Evolutionary conservation across 192 early-diverging fungal genomes (phyloP), one percentile per base, ranked within the genome.

Genomic region (Backusella tuberculispora): DNA sequence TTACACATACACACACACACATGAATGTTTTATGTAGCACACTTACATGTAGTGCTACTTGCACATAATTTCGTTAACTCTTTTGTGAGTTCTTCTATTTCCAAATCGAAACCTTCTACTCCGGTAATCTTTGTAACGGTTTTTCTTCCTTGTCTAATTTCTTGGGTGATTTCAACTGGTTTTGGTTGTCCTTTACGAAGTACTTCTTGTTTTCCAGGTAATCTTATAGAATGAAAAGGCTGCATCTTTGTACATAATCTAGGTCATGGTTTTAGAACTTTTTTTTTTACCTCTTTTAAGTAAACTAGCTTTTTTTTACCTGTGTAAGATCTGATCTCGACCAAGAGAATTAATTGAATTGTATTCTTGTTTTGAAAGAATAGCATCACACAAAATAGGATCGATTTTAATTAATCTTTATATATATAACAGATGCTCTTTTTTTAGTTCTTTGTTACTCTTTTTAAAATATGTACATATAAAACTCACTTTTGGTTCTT

Each of bases 301-400:
- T n/a, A n/a, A n/a, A n/a, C n/a, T n/a, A n/a, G n/a, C n/a, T n/a
- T n/a, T n/a, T 69, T 43, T n/a, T 38, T 70, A 81, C 79, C 79
- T 76, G 50, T 76, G 75, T 17, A 74, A 72, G 26, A 93, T 83
- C 66, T 88, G 85, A 72, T 94, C 91, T 37, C 91, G 84, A 15
- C 78, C 77, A 34, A 91, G 77, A 17, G 74, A 53, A 24, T 85
- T 79, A 44, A 91, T 73, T 48, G 85, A 84, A 12, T 83, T 78
- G 45, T 89, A 88, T 76, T 95, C 94, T 63, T 85, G 85, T 75
- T 92, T 93, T n/a, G 76, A 77, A 40, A 94, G 69, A 13, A 94
- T 73, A 15, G 90, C 86, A 70, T 93, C 91, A 71, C 87, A 88
- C 45, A 95, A 66, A 14, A 83, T 71, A 43, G 88, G 75, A 68